A percentile compares a stretch with the other conserved stretches of the same genome.
phyloP scores from a whole-genome alignment of 495 filamentous ascomycete genomes.

The Hypoxylon rickii region DNA sequence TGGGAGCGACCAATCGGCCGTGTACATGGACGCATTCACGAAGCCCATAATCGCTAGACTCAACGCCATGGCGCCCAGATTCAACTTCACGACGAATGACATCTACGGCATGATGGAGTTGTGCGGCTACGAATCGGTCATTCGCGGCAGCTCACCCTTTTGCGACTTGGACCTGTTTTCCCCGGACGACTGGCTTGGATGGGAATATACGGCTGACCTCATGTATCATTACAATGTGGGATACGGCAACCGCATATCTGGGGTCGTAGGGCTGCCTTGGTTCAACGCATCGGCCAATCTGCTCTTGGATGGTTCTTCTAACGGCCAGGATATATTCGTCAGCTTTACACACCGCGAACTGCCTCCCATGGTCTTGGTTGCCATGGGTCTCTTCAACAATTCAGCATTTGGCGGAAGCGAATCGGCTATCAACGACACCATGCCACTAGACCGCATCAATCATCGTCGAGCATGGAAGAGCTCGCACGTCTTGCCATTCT shows the following conservation, averaged over 20 bases:
- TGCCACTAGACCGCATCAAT: slow-evolving; percentile 54
- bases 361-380: slow-evolving; percentile 52
- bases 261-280: slow-evolving; percentile 54
- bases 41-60: slow-evolving; percentile 49
- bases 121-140: slow-evolving; percentile 56
- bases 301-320: slow-evolving; percentile 33
- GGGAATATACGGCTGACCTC: slow-evolving; percentile 54
- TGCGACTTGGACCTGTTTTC: slow-evolving; percentile 50
- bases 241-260: slow-evolving; percentile 48
- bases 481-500: slow-evolving; percentile 49
- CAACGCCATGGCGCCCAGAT: slow-evolving; percentile 44
- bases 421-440: slow-evolving; percentile 49
- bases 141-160: slow-evolving; percentile 51
- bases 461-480: slow-evolving; percentile 52
- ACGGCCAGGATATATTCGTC: slow-evolving; percentile 49
- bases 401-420: slow-evolving; percentile 48
- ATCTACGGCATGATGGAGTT: slow-evolving; percentile 56
- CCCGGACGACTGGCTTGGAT: slow-evolving; percentile 54
- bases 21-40: slow-evolving; percentile 48
- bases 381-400: slow-evolving; percentile 57
- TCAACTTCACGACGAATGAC: slow-evolving; percentile 53
- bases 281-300: slow-evolving; percentile 48
- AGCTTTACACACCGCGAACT: slow-evolving; percentile 58
- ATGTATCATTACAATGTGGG: slow-evolving; percentile 56
- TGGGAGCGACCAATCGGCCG: slow-evolving; percentile 48